Evolutionary conservation across 768 basidiomycete species (phyloP).

Genomic region (Cubamyces sp.): DNA sequence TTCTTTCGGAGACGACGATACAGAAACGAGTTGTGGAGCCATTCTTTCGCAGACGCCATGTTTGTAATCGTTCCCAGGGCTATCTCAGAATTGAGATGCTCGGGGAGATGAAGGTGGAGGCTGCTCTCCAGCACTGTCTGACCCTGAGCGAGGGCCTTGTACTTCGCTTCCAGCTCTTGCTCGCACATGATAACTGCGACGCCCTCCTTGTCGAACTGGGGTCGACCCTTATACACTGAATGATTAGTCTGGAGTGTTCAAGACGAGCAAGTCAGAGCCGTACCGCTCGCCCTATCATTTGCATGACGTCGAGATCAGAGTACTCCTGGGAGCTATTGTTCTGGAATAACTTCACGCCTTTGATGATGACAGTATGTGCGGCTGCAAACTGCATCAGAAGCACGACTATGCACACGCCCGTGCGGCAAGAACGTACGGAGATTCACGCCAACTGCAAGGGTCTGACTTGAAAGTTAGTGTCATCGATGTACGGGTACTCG

Average conservation of each 20-base stretch:
- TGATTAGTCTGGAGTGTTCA: background rate
- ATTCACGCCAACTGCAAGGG: conserved; percentile 95
- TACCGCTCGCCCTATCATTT: conserved; percentile 96
- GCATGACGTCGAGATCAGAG: conserved; percentile 90
- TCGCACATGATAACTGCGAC: conserved; percentile 86
- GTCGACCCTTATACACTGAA: conserved; percentile 62
- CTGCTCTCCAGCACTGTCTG: conserved; percentile 83
- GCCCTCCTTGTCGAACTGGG: conserved; percentile 90
- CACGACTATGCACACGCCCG: background rate
- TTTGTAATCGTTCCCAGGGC: conserved; percentile 81
- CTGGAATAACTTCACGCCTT: conserved; percentile 83
- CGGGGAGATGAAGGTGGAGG: conserved; percentile 79
- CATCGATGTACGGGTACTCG: background rate
- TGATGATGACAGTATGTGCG: conserved; percentile 91
- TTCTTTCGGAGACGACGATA: conserved; percentile 87
- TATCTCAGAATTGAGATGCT: conserved; percentile 95
- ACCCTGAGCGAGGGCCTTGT: conserved; percentile 68
- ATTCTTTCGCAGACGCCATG: conserved; percentile 70
- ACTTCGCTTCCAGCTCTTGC: conserved; percentile 69
- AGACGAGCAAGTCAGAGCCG: conserved; percentile 29
- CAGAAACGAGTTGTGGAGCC: conserved; percentile 86
- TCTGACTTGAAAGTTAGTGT: conserved; percentile 48
- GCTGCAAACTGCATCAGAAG: conserved; percentile 48
- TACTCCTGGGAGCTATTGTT: conserved; percentile 77
- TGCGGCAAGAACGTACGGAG: conserved; percentile 60